A percentile compares a stretch with the other conserved stretches of the same genome.
phyloP scores from a whole-genome alignment of 345 rosid genomes.

The Moricandia moricandioides region DNA sequence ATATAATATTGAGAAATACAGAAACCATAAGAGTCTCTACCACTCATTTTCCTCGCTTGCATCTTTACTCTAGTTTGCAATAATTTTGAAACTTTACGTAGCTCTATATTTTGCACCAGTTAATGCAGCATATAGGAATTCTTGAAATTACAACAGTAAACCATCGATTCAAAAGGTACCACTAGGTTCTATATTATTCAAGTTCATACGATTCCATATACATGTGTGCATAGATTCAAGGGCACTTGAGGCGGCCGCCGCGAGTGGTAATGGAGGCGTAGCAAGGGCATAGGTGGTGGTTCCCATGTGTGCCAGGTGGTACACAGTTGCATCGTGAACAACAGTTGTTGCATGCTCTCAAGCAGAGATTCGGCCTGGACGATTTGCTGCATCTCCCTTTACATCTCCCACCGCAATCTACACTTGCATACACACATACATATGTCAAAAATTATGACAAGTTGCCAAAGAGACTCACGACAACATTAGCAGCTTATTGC shows the following conservation, averaged over 20 bases:
- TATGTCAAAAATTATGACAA: not conserved
- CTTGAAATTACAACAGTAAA: not conserved
- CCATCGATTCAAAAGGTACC: not conserved
- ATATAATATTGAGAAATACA: not conserved
- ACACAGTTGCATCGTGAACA: slow-evolving; percentile 48
- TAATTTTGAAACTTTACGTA: not conserved
- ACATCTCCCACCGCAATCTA: slow-evolving; percentile 40
- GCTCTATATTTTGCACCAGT: not conserved
- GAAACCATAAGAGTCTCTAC: not conserved
- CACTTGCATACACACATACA: not conserved
- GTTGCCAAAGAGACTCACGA: not conserved
- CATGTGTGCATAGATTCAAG: slow-evolving; percentile 20
- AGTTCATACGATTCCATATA: not conserved
- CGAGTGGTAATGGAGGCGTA: slow-evolving; percentile 45
- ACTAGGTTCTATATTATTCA: not conserved
- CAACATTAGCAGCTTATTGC: not conserved
- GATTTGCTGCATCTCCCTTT: slow-evolving; percentile 41
- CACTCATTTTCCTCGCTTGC: not conserved
- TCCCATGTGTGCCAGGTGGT: slow-evolving; percentile 49
- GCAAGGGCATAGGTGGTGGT: slow-evolving; percentile 42
- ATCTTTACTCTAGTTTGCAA: not conserved
- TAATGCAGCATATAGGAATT: not conserved
- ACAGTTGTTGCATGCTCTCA: slow-evolving; percentile 45
- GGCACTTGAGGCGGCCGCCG: slow-evolving; percentile 46
- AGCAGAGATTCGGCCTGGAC: slow-evolving; percentile 39